Conservation (phyloP, 805 yeast species). For the Saccharomycopsis sp. region DNA sequence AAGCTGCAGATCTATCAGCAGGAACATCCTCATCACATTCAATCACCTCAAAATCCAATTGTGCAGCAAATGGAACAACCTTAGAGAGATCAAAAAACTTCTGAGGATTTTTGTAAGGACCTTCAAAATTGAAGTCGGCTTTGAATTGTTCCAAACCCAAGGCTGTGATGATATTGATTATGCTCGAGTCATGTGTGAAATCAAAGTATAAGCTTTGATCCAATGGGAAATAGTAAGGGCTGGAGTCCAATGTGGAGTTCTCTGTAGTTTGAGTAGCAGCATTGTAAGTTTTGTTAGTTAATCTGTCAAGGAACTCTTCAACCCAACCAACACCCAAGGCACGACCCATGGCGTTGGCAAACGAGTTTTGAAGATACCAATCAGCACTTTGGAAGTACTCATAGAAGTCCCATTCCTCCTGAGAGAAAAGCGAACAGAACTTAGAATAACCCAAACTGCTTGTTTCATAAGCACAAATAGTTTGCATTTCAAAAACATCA, state of each 20-base stretch:
- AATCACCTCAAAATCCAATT: conserved; percentile 21
- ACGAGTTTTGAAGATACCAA: conserved; percentile 56
- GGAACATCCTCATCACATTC: conserved; percentile 23
- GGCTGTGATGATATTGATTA: conserved; percentile 56
- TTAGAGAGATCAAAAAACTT: conserved; percentile 16
- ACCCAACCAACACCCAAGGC: conserved; percentile 58
- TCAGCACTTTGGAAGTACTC: conserved; percentile 55
- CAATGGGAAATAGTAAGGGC: conserved; percentile 30
- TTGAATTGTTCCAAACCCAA: conserved; percentile 40
- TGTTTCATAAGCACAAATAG: conserved; percentile 68
- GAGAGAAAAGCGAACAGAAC: conserved; percentile 62
- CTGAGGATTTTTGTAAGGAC: conserved; percentile 8
- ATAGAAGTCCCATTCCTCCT: conserved; percentile 56
- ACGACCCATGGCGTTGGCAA: conserved; percentile 51
- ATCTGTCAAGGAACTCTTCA: conserved; percentile 33
- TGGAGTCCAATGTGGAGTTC: conserved; percentile 35
- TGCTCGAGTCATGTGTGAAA: conserved; percentile 71
- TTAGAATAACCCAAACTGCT: conserved; percentile 61
- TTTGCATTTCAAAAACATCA: conserved; percentile 50
- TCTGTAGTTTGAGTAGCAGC: conserved; percentile 33
- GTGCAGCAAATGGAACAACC: conserved; percentile 23
- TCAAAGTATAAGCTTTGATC: conserved; percentile 55
- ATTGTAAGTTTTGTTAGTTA: conserved; percentile 43
- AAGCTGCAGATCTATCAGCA: conserved; percentile 15
- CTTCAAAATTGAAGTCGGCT: conserved; percentile 14